Evolutionary conservation across 148 eudicot genomes (phyloP).

Genomic region (Pharnaceum exiguum): DNA sequence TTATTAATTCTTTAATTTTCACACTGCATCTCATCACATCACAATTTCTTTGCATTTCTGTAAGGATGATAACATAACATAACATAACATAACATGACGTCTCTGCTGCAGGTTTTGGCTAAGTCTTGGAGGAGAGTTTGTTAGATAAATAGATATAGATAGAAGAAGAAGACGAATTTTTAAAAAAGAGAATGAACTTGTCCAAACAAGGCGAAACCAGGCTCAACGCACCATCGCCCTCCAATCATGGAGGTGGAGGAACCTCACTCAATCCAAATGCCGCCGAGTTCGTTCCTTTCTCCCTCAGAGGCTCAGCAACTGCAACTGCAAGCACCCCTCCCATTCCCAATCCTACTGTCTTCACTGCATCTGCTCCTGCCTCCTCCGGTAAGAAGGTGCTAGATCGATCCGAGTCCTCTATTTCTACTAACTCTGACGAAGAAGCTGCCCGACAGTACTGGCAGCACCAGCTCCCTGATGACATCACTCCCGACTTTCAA

Average conservation of each 20-base stretch:
- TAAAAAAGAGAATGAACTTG: conserved; percentile 62
- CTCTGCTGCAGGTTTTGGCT: too few species aligned
- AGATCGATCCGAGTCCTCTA: conserved; percentile 67
- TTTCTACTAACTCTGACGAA: conserved; percentile 75
- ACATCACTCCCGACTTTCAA: conserved; percentile 90
- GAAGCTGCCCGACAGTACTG: conserved; percentile 89
- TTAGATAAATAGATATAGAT: too few species aligned
- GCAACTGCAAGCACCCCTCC: conserved; percentile 27
- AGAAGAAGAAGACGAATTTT: too few species aligned
- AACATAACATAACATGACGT: too few species aligned
- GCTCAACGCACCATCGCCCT: conserved; percentile 15
- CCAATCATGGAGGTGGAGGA: too few species aligned
- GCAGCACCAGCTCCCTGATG: conserved; percentile 92
- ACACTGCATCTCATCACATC: too few species aligned
- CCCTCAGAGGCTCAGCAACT: conserved; percentile 55
- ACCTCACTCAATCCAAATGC: conserved; percentile 83
- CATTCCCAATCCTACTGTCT: conserved; percentile 27
- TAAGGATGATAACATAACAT: too few species aligned
- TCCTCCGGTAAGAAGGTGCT: conserved; percentile 54
- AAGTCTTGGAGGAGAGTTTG: too few species aligned
- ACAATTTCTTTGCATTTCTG: too few species aligned
- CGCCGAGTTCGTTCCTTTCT: conserved; percentile 82
- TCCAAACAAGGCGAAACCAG: conserved; percentile 47
- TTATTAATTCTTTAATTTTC: too few species aligned
- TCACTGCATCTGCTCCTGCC: conserved; percentile 28